Conservation (phyloP, 106 monocot species). For the Apostasia shenzhenica region DNA sequence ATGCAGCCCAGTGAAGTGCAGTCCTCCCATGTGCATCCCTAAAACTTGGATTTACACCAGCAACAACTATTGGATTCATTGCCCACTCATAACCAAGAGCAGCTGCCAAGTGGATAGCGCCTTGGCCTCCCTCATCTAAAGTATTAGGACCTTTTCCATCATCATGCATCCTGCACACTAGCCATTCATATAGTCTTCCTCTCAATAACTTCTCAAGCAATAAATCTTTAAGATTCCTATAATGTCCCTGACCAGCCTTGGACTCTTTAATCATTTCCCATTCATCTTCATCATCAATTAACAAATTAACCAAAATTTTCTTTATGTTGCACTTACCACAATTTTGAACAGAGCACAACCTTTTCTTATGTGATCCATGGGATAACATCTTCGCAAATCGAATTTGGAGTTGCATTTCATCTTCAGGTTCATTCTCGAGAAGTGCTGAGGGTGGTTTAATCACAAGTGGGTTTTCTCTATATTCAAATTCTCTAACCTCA, state of each 20-base stretch:
- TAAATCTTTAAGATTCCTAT: slow-evolving; percentile 16
- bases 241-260: neutral
- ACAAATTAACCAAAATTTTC: slow-evolving; percentile 6
- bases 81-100: slow-evolving; percentile 68
- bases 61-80: slow-evolving; percentile 30
- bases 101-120: slow-evolving; percentile 53
- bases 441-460: neutral
- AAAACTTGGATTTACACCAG: slow-evolving; percentile 45
- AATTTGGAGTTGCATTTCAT: slow-evolving; percentile 33
- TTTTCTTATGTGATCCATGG: slow-evolving; percentile 3
- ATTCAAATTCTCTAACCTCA: slow-evolving; percentile 76
- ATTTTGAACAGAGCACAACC: slow-evolving; percentile 23
- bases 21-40: slow-evolving; percentile 50
- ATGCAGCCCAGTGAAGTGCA: slow-evolving; percentile 62
- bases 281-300: slow-evolving; percentile 19
- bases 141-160: slow-evolving; percentile 44
- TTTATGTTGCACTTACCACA: slow-evolving; percentile 33
- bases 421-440: slow-evolving; percentile 12
- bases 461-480: slow-evolving; percentile 19
- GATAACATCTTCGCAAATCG: slow-evolving; percentile 45
- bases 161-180: slow-evolving; percentile 48
- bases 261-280: slow-evolving; percentile 16
- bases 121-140: slow-evolving; percentile 36
- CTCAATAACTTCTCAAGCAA: slow-evolving; percentile 43
- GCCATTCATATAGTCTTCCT: slow-evolving; percentile 40